A percentile compares a stretch with the other conserved stretches of the same genome.
These are phyloP conservation scores for Fistulifera solaris DNA, from an alignment of 108 stramenopile genomes.

Conservation along the genomic window DNA sequence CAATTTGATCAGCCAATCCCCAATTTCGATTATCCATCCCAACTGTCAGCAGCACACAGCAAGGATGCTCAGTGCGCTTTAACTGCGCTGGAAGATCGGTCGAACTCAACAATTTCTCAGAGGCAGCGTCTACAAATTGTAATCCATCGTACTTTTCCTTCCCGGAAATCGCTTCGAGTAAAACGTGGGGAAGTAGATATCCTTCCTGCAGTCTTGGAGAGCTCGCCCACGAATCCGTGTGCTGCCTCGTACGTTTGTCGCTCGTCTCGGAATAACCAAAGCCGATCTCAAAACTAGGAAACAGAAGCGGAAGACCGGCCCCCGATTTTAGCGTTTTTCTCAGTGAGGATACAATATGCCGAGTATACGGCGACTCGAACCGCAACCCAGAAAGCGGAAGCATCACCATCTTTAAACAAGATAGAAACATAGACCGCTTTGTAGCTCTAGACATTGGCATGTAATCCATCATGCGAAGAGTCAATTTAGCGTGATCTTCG, in stretches of 20 bases:
- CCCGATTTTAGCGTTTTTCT: slow-evolving; percentile 42
- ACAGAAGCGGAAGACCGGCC: slow-evolving; percentile 71
- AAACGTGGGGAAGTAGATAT: slow-evolving; percentile 48
- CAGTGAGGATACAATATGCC: slow-evolving; percentile 49
- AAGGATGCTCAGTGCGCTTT: neutral
- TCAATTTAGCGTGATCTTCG: slow-evolving; percentile 52
- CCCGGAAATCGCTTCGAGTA: slow-evolving; percentile 16
- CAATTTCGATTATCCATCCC: neutral
- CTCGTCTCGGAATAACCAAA: slow-evolving; percentile 37
- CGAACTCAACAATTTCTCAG: neutral
- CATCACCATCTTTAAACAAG: slow-evolving; percentile 46
- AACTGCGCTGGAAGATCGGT: slow-evolving; percentile 8
- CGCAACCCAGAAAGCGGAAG: slow-evolving; percentile 42
- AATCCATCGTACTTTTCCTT: slow-evolving; percentile 1
- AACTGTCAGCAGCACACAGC: slow-evolving; percentile 6
- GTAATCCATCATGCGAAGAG: slow-evolving; percentile 32
- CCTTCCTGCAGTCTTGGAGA: slow-evolving; percentile 38
- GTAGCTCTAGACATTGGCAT: slow-evolving; percentile 37
- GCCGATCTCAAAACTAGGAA: slow-evolving; percentile 74
- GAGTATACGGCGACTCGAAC: slow-evolving; percentile 18
- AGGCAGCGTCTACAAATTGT: slow-evolving; percentile 1
- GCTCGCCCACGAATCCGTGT: slow-evolving; percentile 33
- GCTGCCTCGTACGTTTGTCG: slow-evolving; percentile 4
- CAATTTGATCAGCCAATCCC: neutral
- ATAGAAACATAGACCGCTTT: slow-evolving; percentile 43